phyloP scores from a whole-genome alignment of 2,329 filamentous ascomycete species.

The Alternaria novae-zelandiae region DNA sequence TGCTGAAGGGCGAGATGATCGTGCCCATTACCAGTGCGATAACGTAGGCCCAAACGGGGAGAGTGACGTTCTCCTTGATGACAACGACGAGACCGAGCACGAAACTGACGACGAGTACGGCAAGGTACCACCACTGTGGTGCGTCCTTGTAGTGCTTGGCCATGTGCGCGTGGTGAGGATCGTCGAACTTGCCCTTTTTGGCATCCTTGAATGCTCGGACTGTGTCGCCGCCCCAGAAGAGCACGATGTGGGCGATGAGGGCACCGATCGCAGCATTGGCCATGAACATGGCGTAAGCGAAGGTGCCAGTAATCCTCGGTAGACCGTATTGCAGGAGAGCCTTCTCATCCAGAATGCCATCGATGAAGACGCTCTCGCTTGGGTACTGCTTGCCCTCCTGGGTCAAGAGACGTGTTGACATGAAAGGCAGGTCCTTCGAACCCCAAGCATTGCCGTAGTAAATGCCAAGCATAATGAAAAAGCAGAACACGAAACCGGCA shows the following conservation, averaged over 20 bases:
- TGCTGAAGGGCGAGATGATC: constrained; percentile 21
- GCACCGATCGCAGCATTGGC: constrained; percentile 26
- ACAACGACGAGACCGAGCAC: constrained; percentile 20
- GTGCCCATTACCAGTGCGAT: constrained; percentile 12
- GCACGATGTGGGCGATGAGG: constrained; percentile 14
- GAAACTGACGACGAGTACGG: constrained; percentile 18
- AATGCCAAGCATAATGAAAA: constrained; percentile 17
- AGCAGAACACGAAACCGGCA: constrained; percentile 14
- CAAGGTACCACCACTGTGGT: constrained; percentile 22
- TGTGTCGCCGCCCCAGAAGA: constrained; percentile 22
- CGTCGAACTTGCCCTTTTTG: constrained; percentile 13
- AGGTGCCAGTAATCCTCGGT: constrained; percentile 17
- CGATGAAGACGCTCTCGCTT: constrained; percentile 16
- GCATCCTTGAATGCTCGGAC: constrained; percentile 17
- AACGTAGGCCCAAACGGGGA: constrained; percentile 19
- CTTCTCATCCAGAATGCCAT: constrained; percentile 18
- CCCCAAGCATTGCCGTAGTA: constrained; percentile 24
- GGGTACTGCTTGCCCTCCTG: constrained; percentile 14
- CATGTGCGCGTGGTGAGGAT: constrained; percentile 20
- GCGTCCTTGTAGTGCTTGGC: constrained; percentile 20
- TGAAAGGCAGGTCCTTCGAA: constrained; percentile 18
- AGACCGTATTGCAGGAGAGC: constrained; percentile 18
- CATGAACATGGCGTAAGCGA: constrained; percentile 25
- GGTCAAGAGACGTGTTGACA: constrained; percentile 22
- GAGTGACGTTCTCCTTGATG: constrained; percentile 20